Conservation (phyloP, 2,329 filamentous ascomycete genomes). For the Aspergillus sp. region DNA sequence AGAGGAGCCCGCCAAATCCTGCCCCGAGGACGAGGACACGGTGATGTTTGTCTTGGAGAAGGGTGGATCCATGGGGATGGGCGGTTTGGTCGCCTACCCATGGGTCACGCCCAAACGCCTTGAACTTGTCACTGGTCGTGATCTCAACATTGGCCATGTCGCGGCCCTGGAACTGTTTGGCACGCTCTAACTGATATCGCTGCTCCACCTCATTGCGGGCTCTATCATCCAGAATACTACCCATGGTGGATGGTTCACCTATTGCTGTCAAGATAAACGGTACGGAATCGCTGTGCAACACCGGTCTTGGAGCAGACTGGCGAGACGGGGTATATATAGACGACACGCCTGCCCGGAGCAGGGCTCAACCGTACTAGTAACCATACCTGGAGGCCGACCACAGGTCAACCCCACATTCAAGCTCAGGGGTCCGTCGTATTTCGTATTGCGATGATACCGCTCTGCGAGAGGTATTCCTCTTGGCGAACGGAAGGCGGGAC, state of each 20-base stretch:
- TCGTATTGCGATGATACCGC: neutral
- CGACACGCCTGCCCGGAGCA: neutral
- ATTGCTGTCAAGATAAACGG: too few species aligned
- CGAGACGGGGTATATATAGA: neutral
- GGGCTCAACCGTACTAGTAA: too few species aligned
- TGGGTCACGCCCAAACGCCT: neutral
- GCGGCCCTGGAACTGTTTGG: neutral
- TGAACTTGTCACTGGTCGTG: neutral
- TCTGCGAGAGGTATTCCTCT: neutral
- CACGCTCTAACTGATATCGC: neutral
- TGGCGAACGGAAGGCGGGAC: neutral
- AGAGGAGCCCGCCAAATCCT: conserved; percentile 44
- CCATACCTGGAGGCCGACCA: neutral
- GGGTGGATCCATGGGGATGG: neutral
- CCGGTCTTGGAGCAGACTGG: too few species aligned
- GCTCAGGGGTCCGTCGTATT: neutral
- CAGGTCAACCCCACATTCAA: neutral
- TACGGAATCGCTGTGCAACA: too few species aligned
- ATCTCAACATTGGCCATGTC: neutral
- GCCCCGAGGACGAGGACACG: conserved; percentile 40
- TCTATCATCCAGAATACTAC: neutral
- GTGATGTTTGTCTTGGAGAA: neutral
- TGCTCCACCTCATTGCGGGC: neutral
- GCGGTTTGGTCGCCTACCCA: neutral
- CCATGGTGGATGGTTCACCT: neutral